Base-by-base conservation (phyloP, 1,284 basidiomycete genomes). In the Phylloboletellus chloephorus region DNA sequence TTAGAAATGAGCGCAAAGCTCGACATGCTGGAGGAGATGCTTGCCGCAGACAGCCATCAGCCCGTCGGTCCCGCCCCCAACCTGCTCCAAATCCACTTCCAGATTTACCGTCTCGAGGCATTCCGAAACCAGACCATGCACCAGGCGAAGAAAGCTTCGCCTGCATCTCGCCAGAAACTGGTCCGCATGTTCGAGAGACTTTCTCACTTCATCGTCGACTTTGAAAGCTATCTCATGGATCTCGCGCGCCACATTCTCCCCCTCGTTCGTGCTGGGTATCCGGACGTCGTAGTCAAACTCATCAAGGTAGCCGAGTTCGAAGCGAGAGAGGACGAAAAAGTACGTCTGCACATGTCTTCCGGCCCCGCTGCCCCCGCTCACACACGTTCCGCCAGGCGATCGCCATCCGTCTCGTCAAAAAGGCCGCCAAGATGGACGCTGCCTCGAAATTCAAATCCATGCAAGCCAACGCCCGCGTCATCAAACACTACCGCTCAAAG, bases 401-500 rank as follows among this genome's bases (percentile, higher is more conserved):
- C 31, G 93, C 90, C 11, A 89, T 98, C 60, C 79, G 88, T 39
- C 82, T 98, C 7, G 88, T 98, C 39, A 96, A 95, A 65, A 94
- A 93, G 58, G 86, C 88, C 1, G 88, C 87, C 2, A 91, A 88
- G 54, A 73, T 87, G 58, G 91, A 93, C 52, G 85, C 89, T 9
- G 85, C 92, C 1, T 83, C 89, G 13, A 90, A 89, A 62, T 93
- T 92, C 69, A 88, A 81, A 60, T 91, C 88, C 8, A 80, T 92
- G 74, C 87, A 91, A 64, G 94, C 93, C 32, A 88, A 95, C 52
- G 90, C 93, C 6, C 84, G 95, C 39, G 74, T 91, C 29, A 86
- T 98, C 66, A 98, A 98, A 67, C 89, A 97, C 62, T 98, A 98
- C 64, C 82, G 93, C 9, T 85, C 88, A 47, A 97, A 94, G 62